Base-by-base conservation (phyloP, 495 filamentous ascomycete genomes). In the Hypoxylon subgilvum region DNA sequence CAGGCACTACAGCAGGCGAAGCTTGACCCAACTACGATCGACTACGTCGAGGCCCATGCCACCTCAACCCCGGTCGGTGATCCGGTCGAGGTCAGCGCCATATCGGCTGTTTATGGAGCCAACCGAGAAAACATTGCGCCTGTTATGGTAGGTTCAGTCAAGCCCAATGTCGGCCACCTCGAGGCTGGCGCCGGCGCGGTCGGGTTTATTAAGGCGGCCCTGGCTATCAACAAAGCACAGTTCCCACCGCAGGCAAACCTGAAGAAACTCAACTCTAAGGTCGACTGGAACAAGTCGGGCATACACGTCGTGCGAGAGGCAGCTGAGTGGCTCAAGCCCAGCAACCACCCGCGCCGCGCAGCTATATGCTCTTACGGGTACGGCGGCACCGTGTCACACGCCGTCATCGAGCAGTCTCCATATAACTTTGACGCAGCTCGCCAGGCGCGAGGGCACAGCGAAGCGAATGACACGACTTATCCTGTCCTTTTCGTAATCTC, bases 21-120 rank as follows among this genome's bases (percentile, higher is more conserved):
- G 2, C 36, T 77, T 3, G 61, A 72, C 23, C 59, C 73, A 0
- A 6, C 14, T 0, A 61, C 63, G 0, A 61, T 75, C 6, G 47
- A 52, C 0, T 79, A 78, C 42, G 60, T 80, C 18, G 78, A 80
- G 38, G 76, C 76, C 2, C 53, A 49, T 58, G 78, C 70, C 1
- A 79, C 78, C 0, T 72, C 70, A 0, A 81, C 78, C 2, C 48
- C 70, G 0, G 25, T 78, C 9, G 78, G 78, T 4, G 78, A 79
- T 39, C 77, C 77, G 0, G 65, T 65, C 1, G 78, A 81, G 44
- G 52, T 73, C 0, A 34, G 28, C 6, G 76, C 74, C 5, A 57
- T 76, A 1, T 77, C 63, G 2, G 43, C 43, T 8, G 51, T 55
- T 38, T 58, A 46, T 21, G 53, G 53, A n/a, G 13, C 60, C 38